These are phyloP conservation scores for Monosporascus sp. DNA, from an alignment of 2,329 filamentous ascomycete genomes.

Conservation along the genomic window DNA sequence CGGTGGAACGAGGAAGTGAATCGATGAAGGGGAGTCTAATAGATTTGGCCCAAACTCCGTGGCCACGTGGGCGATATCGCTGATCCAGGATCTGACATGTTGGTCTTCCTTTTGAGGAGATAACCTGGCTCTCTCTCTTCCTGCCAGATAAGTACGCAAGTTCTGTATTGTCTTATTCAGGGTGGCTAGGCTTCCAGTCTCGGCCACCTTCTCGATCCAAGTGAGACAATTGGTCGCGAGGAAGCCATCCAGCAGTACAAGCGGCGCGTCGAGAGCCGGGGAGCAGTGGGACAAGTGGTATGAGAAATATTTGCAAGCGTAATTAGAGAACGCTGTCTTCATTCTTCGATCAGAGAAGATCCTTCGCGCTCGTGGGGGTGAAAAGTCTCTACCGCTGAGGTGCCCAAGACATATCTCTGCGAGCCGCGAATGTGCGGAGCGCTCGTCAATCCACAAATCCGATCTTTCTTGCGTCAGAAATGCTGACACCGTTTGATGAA, in stretches of 20 bases:
- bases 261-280: background rate
- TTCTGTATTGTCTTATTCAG: background rate
- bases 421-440: background rate
- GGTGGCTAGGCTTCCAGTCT: background rate
- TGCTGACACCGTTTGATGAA: slow-evolving; percentile 2
- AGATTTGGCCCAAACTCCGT: slow-evolving; percentile 2
- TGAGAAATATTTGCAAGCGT: slow-evolving; percentile 1
- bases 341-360: background rate
- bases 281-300: background rate
- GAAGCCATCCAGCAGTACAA: background rate
- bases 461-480: slow-evolving; percentile 1
- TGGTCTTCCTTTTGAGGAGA: background rate
- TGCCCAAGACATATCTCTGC: background rate
- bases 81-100: background rate
- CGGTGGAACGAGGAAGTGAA: slow-evolving; percentile 1
- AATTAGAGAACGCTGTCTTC: background rate
- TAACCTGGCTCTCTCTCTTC: background rate
- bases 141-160: background rate
- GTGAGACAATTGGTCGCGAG: background rate
- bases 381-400: background rate
- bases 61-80: slow-evolving; percentile 2
- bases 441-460: slow-evolving; percentile 1
- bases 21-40: slow-evolving; percentile 1
- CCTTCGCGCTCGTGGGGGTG: background rate
- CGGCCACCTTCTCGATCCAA: slow-evolving; percentile 1